These are phyloP conservation scores for Talaromyces sp. DNA, from an alignment of 2,329 filamentous ascomycete species.

Conservation along the genomic window DNA sequence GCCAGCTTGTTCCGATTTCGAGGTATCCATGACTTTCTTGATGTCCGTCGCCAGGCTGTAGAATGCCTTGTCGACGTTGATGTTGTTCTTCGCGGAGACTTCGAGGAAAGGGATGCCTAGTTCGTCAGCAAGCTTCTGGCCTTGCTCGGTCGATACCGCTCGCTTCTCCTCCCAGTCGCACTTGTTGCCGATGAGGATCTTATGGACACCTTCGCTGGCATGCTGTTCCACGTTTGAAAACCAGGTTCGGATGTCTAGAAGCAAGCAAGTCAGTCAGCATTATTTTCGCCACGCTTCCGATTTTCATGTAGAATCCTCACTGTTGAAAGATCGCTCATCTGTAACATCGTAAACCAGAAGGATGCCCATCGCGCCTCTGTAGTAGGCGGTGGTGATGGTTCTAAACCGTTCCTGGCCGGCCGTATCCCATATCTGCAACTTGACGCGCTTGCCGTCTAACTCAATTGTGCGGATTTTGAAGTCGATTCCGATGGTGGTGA, in stretches of 20 bases:
- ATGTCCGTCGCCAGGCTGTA: constrained; percentile 93
- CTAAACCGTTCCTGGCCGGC: constrained; percentile 97
- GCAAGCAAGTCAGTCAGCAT: neutral
- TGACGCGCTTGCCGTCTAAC: constrained; percentile 96
- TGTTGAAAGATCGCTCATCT: constrained; percentile 91
- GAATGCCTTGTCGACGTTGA: constrained; percentile 99
- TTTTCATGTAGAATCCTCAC: constrained; percentile 49
- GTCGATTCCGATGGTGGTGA: constrained; percentile 98
- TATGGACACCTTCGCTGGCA: constrained; percentile 97
- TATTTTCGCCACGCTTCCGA: neutral
- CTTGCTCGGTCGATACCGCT: constrained; percentile 85
- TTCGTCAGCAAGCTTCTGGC: constrained; percentile 89
- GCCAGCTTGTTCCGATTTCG: constrained; percentile 65
- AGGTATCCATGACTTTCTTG: constrained; percentile 96
- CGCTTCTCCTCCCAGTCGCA: constrained; percentile 99
- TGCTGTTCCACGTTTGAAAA: constrained; percentile 99
- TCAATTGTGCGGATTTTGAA: constrained; percentile 99
- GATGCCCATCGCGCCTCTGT: constrained; percentile 97
- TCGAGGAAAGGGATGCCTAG: constrained; percentile 97
- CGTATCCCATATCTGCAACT: constrained; percentile 99
- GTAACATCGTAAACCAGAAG: constrained; percentile 97
- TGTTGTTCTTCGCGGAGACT: constrained; percentile 97
- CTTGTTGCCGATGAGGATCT: constrained; percentile 99
- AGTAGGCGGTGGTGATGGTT: constrained; percentile 98
- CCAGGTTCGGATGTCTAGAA: constrained; percentile 93